These are phyloP conservation scores for Globisporangium irregulare DNA, from an alignment of 352 stramenopile species.

Conservation along the genomic window DNA sequence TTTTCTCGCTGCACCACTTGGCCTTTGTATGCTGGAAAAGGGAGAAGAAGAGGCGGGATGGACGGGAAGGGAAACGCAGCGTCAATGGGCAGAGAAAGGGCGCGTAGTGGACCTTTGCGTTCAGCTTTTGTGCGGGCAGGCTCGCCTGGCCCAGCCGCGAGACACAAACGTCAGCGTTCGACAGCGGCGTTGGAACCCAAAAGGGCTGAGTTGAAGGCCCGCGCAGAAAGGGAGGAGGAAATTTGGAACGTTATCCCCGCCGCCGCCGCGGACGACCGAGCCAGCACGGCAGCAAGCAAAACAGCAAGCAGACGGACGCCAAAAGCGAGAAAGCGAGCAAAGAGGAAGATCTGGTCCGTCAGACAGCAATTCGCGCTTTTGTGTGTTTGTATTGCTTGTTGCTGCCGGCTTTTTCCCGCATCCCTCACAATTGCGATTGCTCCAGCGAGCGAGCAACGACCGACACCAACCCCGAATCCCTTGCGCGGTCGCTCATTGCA, in stretches of 20 bases:
- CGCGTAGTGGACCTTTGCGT: not conserved
- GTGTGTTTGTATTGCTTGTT: not conserved
- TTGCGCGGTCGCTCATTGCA: conserved; percentile 8
- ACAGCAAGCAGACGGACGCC: not conserved
- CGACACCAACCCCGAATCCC: not conserved
- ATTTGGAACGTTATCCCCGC: conserved; percentile 14
- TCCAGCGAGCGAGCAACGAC: conserved; percentile 5
- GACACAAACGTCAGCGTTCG: conserved; percentile 10
- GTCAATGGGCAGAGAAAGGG: conserved; percentile 4
- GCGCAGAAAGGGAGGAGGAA: not conserved
- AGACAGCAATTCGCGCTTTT: not conserved
- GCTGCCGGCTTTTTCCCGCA: not conserved
- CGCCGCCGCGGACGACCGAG: not conserved
- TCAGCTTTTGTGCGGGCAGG: conserved; percentile 8
- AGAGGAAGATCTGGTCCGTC: conserved; percentile 16
- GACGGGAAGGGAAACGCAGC: conserved; percentile 4
- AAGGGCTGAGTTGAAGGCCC: conserved; percentile 11
- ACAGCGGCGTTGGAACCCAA: conserved; percentile 2
- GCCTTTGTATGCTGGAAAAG: conserved; percentile 1
- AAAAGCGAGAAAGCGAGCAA: not conserved
- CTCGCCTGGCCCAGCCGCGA: not conserved
- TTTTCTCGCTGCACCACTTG: not conserved
- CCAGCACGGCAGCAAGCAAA: not conserved
- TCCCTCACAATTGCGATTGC: conserved; percentile 7
- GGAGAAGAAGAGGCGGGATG: not conserved